Percentiles rank a stretch among this genome's conserved stretches.
phyloP scores from a whole-genome alignment of 306 rosid genomes.

The Acacia acuminata region DNA sequence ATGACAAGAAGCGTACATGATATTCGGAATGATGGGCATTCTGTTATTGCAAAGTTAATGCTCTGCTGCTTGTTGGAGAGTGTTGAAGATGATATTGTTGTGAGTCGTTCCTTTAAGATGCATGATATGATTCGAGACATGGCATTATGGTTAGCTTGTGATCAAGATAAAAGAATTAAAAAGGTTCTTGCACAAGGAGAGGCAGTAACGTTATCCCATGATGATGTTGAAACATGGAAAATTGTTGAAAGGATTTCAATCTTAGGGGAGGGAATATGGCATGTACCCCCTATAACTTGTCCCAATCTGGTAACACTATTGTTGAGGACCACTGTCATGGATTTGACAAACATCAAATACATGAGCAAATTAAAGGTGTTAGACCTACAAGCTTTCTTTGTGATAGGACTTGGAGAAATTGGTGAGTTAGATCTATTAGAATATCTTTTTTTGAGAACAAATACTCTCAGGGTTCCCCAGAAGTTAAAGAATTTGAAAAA shows the following conservation, averaged over 20 bases:
- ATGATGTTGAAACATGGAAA: background rate
- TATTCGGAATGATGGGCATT: background rate
- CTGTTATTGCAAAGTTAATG: constrained; percentile 8
- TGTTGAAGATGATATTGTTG: background rate
- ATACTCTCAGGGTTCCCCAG: accelerated
- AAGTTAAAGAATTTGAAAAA: background rate
- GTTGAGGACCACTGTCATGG: too few species aligned
- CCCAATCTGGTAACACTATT: background rate
- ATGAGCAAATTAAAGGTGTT: background rate
- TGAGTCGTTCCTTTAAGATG: background rate
- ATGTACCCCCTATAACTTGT: background rate
- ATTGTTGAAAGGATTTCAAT: background rate
- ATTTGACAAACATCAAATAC: background rate
- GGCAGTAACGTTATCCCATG: background rate
- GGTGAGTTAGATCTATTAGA: background rate
- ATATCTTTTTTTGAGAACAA: background rate
- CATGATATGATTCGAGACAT: constrained; percentile 2
- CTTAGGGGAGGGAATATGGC: accelerated
- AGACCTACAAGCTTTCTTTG: accelerated
- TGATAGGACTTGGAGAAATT: background rate
- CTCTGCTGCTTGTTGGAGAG: background rate
- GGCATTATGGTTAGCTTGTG: background rate
- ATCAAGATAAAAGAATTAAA: background rate
- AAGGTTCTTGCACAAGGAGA: background rate
- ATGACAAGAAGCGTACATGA: background rate